Conservation (phyloP, 305 asterid species). For the Fraxinus paxiana region DNA sequence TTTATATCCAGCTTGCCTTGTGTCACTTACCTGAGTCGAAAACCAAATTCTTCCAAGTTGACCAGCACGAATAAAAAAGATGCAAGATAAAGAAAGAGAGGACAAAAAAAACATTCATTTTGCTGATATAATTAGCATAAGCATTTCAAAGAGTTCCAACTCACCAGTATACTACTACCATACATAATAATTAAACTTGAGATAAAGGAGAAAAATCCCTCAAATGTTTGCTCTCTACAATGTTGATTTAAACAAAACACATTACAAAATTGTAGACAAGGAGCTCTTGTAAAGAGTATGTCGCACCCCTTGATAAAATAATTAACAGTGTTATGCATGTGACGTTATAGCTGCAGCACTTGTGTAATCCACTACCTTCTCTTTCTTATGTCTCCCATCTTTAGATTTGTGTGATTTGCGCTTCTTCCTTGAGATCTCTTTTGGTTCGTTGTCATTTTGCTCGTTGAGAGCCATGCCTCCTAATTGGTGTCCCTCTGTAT, state of each 20-base stretch:
- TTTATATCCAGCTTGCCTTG: not conserved
- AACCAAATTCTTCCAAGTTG: not conserved
- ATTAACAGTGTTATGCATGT: conserved; percentile 27
- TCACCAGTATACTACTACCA: not conserved
- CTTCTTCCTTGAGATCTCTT: conserved; percentile 44
- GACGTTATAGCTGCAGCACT: conserved; percentile 34
- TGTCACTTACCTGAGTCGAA: not conserved
- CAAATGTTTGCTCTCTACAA: not conserved
- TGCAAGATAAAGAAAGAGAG: not conserved
- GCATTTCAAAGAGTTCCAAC: not conserved
- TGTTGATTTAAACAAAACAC: not conserved
- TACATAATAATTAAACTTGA: not conserved
- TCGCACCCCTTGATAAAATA: not conserved
- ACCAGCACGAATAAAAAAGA: not conserved
- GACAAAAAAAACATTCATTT: not conserved
- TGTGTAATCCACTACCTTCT: conserved; percentile 38
- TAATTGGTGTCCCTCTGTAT: conserved; percentile 24
- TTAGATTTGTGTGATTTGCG: conserved; percentile 49
- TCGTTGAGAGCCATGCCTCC: conserved; percentile 13
- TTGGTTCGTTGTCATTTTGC: conserved; percentile 27
- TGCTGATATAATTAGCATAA: not conserved
- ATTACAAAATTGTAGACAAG: not conserved
- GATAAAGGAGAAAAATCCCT: not conserved
- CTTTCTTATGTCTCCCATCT: conserved; percentile 50
- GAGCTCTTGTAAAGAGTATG: not conserved